phyloP scores from a whole-genome alignment of 1,139 yeast species.

The Candida albicans region DNA sequence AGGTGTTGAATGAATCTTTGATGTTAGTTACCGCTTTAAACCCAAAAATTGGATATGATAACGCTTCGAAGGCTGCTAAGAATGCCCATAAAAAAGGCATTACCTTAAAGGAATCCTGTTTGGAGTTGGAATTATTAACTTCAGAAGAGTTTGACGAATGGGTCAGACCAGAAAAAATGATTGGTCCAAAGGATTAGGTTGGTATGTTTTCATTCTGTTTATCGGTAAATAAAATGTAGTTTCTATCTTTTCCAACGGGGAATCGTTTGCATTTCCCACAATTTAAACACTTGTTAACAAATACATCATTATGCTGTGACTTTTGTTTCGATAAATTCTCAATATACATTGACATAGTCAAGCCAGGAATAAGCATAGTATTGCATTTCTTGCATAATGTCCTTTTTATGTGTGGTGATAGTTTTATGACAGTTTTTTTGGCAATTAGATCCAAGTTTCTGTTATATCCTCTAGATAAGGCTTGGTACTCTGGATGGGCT shows the following conservation, averaged over 20 bases:
- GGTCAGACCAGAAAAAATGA: conserved; percentile 60
- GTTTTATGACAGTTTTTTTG: conserved; percentile 60
- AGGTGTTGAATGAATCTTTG: conserved; percentile 87
- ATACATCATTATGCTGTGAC: conserved; percentile 33
- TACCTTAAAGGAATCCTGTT: conserved; percentile 90
- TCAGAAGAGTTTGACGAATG: conserved; percentile 89
- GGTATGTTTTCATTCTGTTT: conserved; percentile 5
- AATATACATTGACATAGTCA: conserved; percentile 32
- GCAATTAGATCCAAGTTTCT: conserved; percentile 52
- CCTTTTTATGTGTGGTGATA: conserved; percentile 63
- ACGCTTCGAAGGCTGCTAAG: conserved; percentile 96
- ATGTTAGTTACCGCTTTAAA: conserved; percentile 98
- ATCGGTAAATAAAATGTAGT: conserved; percentile 31
- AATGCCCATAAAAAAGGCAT: conserved; percentile 97
- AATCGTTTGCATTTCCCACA: conserved; percentile 31
- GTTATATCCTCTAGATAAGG: conserved; percentile 50
- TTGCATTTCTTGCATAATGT: conserved; percentile 61
- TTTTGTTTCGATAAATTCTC: conserved; percentile 27
- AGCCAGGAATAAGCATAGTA: conserved; percentile 48
- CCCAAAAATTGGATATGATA: conserved; percentile 98
- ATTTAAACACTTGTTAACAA: conserved; percentile 27
- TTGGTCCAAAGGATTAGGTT: background rate
- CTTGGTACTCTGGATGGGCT: conserved; percentile 19
- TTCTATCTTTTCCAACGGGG: conserved; percentile 35
- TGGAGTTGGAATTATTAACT: conserved; percentile 81